A percentile compares a stretch with the other conserved stretches of the same genome.
Conservation (phyloP, 768 basidiomycete genomes). For the Hypholoma fasciculare region DNA sequence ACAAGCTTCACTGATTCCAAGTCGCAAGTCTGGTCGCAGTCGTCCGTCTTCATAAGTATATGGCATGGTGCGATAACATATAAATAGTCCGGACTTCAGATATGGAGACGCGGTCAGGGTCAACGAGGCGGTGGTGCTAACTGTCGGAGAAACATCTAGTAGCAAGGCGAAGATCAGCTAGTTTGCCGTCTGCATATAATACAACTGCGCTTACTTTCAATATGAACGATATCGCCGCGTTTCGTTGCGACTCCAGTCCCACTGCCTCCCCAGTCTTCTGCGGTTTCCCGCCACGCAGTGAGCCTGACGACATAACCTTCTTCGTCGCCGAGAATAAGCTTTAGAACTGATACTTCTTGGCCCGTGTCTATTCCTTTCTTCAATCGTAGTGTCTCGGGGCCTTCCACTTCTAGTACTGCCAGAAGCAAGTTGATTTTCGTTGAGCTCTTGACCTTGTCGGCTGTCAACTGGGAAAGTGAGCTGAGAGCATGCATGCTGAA, state of each 20-base stretch:
- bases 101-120: conserved; percentile 69
- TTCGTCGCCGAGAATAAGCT: conserved; percentile 74
- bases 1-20: conserved; percentile 67
- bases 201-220: conserved; percentile 56
- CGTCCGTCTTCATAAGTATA: conserved; percentile 55
- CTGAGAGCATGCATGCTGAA: conserved; percentile 66
- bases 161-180: background rate
- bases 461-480: conserved; percentile 41
- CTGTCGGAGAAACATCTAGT: conserved; percentile 54
- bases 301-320: conserved; percentile 67
- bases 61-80: conserved; percentile 83
- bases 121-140: conserved; percentile 43
- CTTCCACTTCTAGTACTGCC: conserved; percentile 75
- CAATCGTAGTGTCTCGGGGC: conserved; percentile 65
- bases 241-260: conserved; percentile 46
- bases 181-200: conserved; percentile 1
- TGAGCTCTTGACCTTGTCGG: conserved; percentile 33
- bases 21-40: conserved; percentile 70
- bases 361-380: conserved; percentile 74
- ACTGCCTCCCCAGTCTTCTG: conserved; percentile 66
- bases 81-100: conserved; percentile 57
- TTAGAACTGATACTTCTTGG: conserved; percentile 65
- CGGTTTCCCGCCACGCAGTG: conserved; percentile 77
- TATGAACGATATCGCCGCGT: conserved; percentile 69
- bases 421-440: conserved; percentile 60